Conservation (phyloP, 352 stramenopile genomes). For the Phytophthora quininea region DNA sequence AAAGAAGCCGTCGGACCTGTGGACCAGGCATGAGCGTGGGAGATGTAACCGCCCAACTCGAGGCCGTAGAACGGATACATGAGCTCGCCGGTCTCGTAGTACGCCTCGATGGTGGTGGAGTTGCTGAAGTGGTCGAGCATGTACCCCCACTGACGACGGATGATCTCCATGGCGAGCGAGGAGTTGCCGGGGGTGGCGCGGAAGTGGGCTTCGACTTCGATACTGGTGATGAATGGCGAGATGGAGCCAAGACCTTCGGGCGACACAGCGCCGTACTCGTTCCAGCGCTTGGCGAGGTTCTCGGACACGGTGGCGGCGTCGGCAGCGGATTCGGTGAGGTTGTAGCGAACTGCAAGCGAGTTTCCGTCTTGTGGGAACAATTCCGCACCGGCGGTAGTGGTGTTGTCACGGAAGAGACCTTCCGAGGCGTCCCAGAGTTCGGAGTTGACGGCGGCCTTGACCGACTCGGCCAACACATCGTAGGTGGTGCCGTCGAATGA, state of each 20-base stretch:
- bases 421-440: slow-evolving; percentile 36
- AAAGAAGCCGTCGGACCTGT: slow-evolving; percentile 33
- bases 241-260: slow-evolving; percentile 33
- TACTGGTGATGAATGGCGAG: slow-evolving; percentile 37
- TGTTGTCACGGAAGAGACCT: slow-evolving; percentile 37
- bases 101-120: slow-evolving; percentile 40
- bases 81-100: slow-evolving; percentile 36
- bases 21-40: slow-evolving; percentile 43
- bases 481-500: slow-evolving; percentile 30
- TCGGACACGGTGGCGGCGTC: slow-evolving; percentile 26
- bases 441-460: slow-evolving; percentile 36
- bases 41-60: slow-evolving; percentile 35
- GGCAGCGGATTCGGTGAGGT: slow-evolving; percentile 27
- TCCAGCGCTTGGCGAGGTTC: slow-evolving; percentile 27
- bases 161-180: slow-evolving; percentile 29
- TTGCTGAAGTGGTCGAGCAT: slow-evolving; percentile 48
- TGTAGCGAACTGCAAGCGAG: slow-evolving; percentile 33
- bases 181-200: slow-evolving; percentile 27
- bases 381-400: slow-evolving; percentile 22
- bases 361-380: slow-evolving; percentile 42
- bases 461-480: slow-evolving; percentile 13
- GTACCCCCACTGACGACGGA: slow-evolving; percentile 43
- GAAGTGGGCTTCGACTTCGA: slow-evolving; percentile 40
- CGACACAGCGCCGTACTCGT: slow-evolving; percentile 37
- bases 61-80: slow-evolving; percentile 40